Conservation (phyloP, 805 yeast genomes). For the Starmerella sirachaensis region DNA sequence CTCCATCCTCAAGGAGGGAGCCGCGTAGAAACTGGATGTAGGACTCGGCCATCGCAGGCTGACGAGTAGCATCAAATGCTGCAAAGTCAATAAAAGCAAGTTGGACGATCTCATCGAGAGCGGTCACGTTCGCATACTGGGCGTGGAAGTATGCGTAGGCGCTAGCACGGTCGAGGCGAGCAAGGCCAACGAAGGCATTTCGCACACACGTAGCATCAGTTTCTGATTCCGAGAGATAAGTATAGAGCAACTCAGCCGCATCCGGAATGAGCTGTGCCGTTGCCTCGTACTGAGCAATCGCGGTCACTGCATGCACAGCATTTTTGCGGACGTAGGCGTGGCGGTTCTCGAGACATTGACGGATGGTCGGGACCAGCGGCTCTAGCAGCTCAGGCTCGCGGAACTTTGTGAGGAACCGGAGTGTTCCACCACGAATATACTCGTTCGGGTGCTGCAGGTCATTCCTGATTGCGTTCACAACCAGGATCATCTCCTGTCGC, state of each 20-base stretch:
- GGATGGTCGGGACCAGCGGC: slow-evolving; percentile 85
- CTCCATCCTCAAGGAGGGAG: slow-evolving; percentile 36
- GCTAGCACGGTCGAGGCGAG: slow-evolving; percentile 70
- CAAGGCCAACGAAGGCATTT: slow-evolving; percentile 82
- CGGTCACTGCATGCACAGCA: slow-evolving; percentile 81
- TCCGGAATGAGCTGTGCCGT: slow-evolving; percentile 87
- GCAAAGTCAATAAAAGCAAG: slow-evolving; percentile 85
- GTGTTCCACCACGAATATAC: slow-evolving; percentile 87
- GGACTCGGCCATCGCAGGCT: slow-evolving; percentile 53
- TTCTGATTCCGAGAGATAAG: slow-evolving; percentile 67
- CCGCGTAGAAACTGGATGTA: slow-evolving; percentile 65
- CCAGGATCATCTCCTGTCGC: slow-evolving; percentile 97
- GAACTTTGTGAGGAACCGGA: slow-evolving; percentile 80
- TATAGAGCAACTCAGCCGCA: slow-evolving; percentile 72
- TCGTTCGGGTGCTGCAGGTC: slow-evolving; percentile 98
- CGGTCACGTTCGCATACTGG: slow-evolving; percentile 45
- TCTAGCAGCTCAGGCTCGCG: slow-evolving; percentile 89
- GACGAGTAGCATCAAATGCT: slow-evolving; percentile 58
- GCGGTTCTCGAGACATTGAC: slow-evolving; percentile 85
- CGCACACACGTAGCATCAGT: slow-evolving; percentile 89
- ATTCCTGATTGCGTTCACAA: slow-evolving; percentile 93
- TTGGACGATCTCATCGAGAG: slow-evolving; percentile 73
- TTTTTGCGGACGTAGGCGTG: slow-evolving; percentile 97
- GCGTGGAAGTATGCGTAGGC: slow-evolving; percentile 75
- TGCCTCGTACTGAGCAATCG: slow-evolving; percentile 52